phyloP scores from a whole-genome alignment of 345 rosid genomes.

The Carallia brachiata region DNA sequence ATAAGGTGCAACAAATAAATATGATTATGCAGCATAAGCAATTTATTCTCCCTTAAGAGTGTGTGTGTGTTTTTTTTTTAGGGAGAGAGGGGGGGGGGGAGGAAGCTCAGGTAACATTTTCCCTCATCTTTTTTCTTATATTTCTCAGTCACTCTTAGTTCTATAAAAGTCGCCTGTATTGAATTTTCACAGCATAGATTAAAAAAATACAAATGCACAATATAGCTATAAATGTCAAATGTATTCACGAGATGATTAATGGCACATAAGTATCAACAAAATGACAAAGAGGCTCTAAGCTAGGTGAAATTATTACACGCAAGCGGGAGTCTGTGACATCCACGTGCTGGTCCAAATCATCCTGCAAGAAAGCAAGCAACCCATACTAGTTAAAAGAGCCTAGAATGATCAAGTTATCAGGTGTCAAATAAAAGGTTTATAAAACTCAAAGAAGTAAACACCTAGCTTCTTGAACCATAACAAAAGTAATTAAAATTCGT shows the following conservation, averaged over 20 bases:
- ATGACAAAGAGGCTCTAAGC: background rate
- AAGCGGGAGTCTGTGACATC: slow-evolving; percentile 89
- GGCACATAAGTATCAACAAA: background rate
- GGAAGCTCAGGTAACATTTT: too few relatives aligned
- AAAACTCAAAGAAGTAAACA: slow-evolving; percentile 4
- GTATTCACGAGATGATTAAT: too few relatives aligned
- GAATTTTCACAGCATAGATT: too few relatives aligned
- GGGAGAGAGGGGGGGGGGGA: too few relatives aligned
- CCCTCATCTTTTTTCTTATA: too few relatives aligned
- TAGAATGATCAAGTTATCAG: background rate
- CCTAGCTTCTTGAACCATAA: background rate
- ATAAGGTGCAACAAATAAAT: too few relatives aligned
- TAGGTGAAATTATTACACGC: slow-evolving; percentile 47
- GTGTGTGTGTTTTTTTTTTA: too few relatives aligned
- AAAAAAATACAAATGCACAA: too few relatives aligned
- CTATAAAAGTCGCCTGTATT: too few relatives aligned
- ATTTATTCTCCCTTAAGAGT: too few relatives aligned
- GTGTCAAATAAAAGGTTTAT: background rate
- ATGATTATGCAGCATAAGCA: too few relatives aligned
- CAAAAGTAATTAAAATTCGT: slow-evolving; percentile 17
- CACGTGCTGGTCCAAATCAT: slow-evolving; percentile 84
- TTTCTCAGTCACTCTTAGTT: too few relatives aligned
- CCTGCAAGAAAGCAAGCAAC: slow-evolving; percentile 46
- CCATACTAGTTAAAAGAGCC: background rate
- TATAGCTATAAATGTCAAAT: background rate